Evolutionary conservation across 176 grass and related monocot species (phyloP), one percentile per base, ranked within the genome.

Genomic region (Cocos nucifera): DNA sequence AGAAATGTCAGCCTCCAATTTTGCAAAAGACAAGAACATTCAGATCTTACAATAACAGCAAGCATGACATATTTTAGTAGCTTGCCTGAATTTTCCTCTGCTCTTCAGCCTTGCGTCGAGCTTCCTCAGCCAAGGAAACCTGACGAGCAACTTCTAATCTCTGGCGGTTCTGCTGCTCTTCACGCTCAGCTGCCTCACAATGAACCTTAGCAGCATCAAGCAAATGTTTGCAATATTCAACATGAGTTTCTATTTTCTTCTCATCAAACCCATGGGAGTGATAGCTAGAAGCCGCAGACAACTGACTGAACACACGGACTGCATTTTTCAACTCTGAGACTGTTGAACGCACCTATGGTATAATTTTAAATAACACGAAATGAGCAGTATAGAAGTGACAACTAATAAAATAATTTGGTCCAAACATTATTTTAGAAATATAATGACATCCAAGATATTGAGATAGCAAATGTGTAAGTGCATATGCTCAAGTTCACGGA

Each of bases 181-280:
- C 78, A 62, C 80, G 83, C 70, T 96, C 91, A 32, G 91, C 91
- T 56, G 75, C 86, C 71, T 96, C 86, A 62, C 86, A 85, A 57
- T 96, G 91, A 76, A 96, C 78, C 72, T 96, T 96, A 54, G 91
- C 91, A 71, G 80, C 91, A 72, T 90, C 78, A 71, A 96, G 87
- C 65, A 96, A 86, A 68, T 96, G 91, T 61, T 87, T 89, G 61
- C 91, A 96, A 52, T 96, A 96, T 54, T 96, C 91, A 21, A 96
- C 78, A 75, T 96, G 91, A 3, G 91, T 96, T 58, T 89, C 86
- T 56, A 82, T 86, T 79, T 96, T 96, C 83, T 89, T 90, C 66
- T 96, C 91, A 74, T 96, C 91, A 35, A 96, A 96, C 74, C 91
- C 91, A 82, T 96, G 81, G 20, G 83, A 90, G 70, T 90, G 91